These are phyloP conservation scores for Elsinoe arachidis DNA, from an alignment of 2,329 filamentous ascomycete species.

Conservation along the genomic window DNA sequence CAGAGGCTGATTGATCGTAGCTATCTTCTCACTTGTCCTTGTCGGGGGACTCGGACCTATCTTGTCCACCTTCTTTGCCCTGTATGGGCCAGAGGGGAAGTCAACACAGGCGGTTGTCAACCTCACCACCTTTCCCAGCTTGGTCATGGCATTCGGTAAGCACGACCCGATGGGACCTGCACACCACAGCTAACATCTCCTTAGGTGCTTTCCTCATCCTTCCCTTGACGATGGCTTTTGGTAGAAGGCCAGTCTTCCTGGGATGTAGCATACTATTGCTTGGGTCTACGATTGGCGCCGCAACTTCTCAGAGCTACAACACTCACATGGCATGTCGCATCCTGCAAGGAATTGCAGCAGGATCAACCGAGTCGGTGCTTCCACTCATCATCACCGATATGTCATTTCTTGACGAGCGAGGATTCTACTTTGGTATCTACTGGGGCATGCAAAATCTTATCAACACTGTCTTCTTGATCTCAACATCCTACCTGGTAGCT, in stretches of 20 bases:
- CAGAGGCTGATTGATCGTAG: not conserved
- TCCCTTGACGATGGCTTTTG: conserved; percentile 32
- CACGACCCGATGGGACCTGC: not conserved
- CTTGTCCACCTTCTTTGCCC: conserved; percentile 27
- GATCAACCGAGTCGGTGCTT: conserved; percentile 33
- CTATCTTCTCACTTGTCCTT: conserved; percentile 35
- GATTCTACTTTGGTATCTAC: conserved; percentile 31
- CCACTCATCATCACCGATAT: conserved; percentile 34
- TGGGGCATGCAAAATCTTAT: conserved; percentile 34
- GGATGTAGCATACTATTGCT: conserved; percentile 23
- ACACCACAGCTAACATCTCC: not conserved
- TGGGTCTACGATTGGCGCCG: conserved; percentile 28
- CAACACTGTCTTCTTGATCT: conserved; percentile 27
- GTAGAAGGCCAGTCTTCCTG: conserved; percentile 32
- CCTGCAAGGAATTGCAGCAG: conserved; percentile 29
- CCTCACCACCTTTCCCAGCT: conserved; percentile 30
- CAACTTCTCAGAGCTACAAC: conserved; percentile 26
- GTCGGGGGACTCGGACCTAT: conserved; percentile 42
- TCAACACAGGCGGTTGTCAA: conserved; percentile 24
- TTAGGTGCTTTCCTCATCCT: conserved; percentile 29
- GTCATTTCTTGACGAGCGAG: conserved; percentile 34
- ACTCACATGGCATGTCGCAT: conserved; percentile 32
- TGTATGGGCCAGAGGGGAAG: conserved; percentile 25
- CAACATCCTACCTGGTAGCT: conserved; percentile 29
- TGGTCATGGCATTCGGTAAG: conserved; percentile 33